Conservation (phyloP, 2,329 filamentous ascomycete genomes). For the Sporothrix euskadiensis region DNA sequence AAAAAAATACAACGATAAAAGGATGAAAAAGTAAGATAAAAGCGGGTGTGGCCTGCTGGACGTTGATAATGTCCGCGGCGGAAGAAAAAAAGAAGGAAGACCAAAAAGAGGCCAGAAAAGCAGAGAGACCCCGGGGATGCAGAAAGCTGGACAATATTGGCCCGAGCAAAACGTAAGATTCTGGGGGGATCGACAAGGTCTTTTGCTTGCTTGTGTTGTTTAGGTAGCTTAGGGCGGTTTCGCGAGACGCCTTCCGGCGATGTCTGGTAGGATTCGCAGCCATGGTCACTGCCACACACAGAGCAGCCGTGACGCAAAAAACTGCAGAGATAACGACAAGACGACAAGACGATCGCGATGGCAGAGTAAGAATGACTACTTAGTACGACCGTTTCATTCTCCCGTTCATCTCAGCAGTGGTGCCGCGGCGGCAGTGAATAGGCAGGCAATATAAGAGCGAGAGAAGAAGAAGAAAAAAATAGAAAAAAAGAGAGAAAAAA, state of each 20-base stretch:
- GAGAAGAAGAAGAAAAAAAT: not conserved
- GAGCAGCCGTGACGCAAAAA: not conserved
- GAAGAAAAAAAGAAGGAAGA: not conserved
- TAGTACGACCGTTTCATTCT: not conserved
- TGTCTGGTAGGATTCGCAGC: not conserved
- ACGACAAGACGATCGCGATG: too few relatives aligned
- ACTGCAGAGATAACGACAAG: not conserved
- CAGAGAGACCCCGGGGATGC: not conserved
- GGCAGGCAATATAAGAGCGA: not conserved
- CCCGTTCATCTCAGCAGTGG: not conserved
- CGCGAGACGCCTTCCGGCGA: not conserved
- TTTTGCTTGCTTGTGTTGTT: not conserved
- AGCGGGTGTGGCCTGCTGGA: not conserved
- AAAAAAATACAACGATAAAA: not conserved
- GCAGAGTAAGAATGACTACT: not conserved
- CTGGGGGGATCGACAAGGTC: not conserved
- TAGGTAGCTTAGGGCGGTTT: not conserved
- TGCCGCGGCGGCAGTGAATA: not conserved
- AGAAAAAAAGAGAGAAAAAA: not conserved
- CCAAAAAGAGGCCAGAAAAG: not conserved
- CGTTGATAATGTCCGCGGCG: slow-evolving; percentile 5
- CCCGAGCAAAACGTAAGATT: slow-evolving; percentile 13
- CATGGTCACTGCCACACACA: too few relatives aligned
- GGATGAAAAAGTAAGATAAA: not conserved
- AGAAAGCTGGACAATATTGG: not conserved